Evolutionary conservation across 495 filamentous ascomycete species (phyloP), one percentile per base, ranked within the genome.

Genomic region (Penicillium taxi): DNA sequence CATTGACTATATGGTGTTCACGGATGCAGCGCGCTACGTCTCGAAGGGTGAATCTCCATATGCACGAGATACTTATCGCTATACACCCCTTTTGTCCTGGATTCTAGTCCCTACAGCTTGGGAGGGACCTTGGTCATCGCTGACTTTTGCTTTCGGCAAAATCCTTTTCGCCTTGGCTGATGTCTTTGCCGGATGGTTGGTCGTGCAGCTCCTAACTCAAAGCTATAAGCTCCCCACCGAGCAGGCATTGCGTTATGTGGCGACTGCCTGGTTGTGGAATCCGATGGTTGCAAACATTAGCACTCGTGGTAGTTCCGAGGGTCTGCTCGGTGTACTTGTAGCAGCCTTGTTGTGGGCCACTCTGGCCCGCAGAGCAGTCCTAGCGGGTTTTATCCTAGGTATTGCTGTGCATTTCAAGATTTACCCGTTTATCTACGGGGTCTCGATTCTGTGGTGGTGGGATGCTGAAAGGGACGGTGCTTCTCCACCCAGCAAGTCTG

Each of bases 1-100:
- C 61, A 94, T 98, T 53, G 91, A 98, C 73, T 98, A 98, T 69
- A 79, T 84, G 48, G 91, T 98, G 42, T 98, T 98, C 70, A 96
- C 93, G n/a, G 88, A 95, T 56, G 91, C 91, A 7, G 75, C 93
- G 6, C 84, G 83, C 42, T 89, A 81, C 55, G 72, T 85, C 26
- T 61, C 72, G 0, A 66, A 58, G 17, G 69, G 82, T 2, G 56
- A 49, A 2, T 84, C 84, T 2, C 91, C 91, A 0, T 98, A 98
- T 58, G 64, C 70, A 15, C 75, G 91, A 21, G 91, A 91, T 50
- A 98, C 91, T 0, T 98, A 98, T 62, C 84, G 91, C 37, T 98
- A 98, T 65, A 96, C 91, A 20, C 91, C 91, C 0, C 64, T 98
- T 0, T 66, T 98, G 2, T 87, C 91, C 13, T 96, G 86, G 86